These are phyloP conservation scores for Citrus sp. DNA, from an alignment of 345 rosid species.

Conservation along the genomic window DNA sequence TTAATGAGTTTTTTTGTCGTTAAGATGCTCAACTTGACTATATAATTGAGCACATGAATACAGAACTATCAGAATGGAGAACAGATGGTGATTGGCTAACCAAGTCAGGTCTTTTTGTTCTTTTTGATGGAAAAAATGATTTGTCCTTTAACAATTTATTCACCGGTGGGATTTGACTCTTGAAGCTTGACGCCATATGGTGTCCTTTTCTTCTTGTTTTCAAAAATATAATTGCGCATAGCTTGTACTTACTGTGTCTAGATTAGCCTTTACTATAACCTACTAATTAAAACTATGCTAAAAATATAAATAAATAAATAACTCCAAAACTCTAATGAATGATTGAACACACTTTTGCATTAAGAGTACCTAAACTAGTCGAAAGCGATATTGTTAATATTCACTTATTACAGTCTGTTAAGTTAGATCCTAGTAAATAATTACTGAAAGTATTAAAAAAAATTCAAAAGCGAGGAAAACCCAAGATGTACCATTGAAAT, in stretches of 20 bases:
- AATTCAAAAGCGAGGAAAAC: too few relatives aligned
- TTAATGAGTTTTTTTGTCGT: not conserved
- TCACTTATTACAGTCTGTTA: too few relatives aligned
- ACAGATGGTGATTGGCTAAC: not conserved
- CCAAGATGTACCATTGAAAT: too few relatives aligned
- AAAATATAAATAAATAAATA: too few relatives aligned
- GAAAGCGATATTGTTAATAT: too few relatives aligned
- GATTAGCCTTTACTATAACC: not conserved
- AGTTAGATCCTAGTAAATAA: too few relatives aligned
- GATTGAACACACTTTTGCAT: too few relatives aligned
- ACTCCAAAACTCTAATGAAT: not conserved
- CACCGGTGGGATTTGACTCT: not conserved
- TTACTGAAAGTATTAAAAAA: too few relatives aligned
- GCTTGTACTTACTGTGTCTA: not conserved
- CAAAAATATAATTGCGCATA: not conserved
- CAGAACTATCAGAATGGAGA: not conserved
- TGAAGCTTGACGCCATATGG: not conserved
- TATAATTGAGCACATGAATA: not conserved
- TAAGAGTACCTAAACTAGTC: too few relatives aligned
- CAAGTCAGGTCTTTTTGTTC: not conserved
- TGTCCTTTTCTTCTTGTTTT: not conserved
- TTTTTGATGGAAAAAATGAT: not conserved
- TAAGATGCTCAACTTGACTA: not conserved
- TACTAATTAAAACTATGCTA: too few relatives aligned
- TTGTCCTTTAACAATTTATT: not conserved